Base-by-base conservation (phyloP, 2,329 filamentous ascomycete species). In the Diaporthe sp. region DNA sequence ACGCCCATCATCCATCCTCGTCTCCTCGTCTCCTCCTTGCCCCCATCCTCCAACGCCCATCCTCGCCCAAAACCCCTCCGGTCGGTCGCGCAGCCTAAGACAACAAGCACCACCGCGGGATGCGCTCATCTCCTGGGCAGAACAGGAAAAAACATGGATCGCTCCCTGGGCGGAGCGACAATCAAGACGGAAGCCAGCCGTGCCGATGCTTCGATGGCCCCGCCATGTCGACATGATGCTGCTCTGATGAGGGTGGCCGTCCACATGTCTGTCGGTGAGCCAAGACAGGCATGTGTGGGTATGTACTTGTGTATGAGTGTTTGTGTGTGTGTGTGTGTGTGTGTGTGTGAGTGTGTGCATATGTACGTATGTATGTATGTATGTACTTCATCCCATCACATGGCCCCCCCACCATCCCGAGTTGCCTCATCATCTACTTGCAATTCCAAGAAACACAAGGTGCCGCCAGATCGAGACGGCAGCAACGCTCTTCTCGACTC, bases 401-500 rank as follows among this genome's bases (percentile, higher is more conserved):
- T 44, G 59, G 59, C 22, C 8, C 19, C 57, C 58, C 61, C 42
- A 49, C 42, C 42, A 65, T 65, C 59, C 59, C 37, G 59, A 46
- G 61, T 53, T 17, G 44, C 44, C 28, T 68, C 44, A 51, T 68
- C 62, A 49, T 68, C 46, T 51, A 68, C 62, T 53, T 68, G 46
- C 9, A 68, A 25, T 59, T 25, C 68, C 42, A 34, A 59, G 68
- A 71, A 57, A 58, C 39, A 34, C 51, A 49, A 31, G 17, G n/a
- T 49, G 55, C 42, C 68, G 25, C 57, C 55, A 58, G 51, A 58
- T 46, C 68, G n/a, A 49, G 65, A 22, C 55, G 6, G 69, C 6
- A 12, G 42, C 53, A 72, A 46, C 22, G 39, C 28, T 10, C 37
- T 59, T 58, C 39, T 49, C 69, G n/a, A 37, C 69, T 61, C 39